Evolutionary conservation across 352 stramenopile species (phyloP).

Genomic region (Nothophytophthora sp.): DNA sequence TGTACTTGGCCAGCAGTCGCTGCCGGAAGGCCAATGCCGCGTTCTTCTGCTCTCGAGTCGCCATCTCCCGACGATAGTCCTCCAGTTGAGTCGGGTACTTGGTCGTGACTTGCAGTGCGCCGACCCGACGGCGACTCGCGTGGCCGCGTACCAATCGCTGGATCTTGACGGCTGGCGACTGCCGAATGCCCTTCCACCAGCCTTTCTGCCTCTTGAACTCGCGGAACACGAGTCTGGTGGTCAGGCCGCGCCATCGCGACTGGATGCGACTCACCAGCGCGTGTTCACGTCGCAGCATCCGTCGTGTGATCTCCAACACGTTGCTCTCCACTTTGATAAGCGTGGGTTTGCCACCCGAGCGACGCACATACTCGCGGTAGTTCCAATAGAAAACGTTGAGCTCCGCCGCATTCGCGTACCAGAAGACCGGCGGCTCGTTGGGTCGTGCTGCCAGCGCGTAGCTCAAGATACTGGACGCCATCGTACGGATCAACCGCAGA

Average conservation of each 20-base stretch:
- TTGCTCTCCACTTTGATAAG: conserved; percentile 79
- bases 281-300: conserved; percentile 67
- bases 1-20: conserved; percentile 62
- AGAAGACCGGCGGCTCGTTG: conserved; percentile 65
- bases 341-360: conserved; percentile 51
- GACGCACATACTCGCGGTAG: conserved; percentile 77
- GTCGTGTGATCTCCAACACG: conserved; percentile 63
- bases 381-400: conserved; percentile 68
- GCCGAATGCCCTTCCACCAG: conserved; percentile 57
- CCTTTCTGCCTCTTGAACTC: conserved; percentile 69
- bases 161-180: conserved; percentile 73
- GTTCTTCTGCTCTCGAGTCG: conserved; percentile 17
- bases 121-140: conserved; percentile 30
- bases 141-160: conserved; percentile 64
- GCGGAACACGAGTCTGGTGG: conserved; percentile 58
- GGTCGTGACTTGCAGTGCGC: conserved; percentile 37
- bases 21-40: conserved; percentile 37
- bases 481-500: conserved; percentile 51
- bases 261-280: conserved; percentile 76
- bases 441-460: conserved; percentile 34
- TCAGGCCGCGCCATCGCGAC: conserved; percentile 56
- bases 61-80: conserved; percentile 40
- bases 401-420: conserved; percentile 70
- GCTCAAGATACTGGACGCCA: conserved; percentile 54
- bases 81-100: conserved; percentile 46